Base-by-base conservation (phyloP, 2,329 filamentous ascomycete species). In the Corinectria fuckeliana region DNA sequence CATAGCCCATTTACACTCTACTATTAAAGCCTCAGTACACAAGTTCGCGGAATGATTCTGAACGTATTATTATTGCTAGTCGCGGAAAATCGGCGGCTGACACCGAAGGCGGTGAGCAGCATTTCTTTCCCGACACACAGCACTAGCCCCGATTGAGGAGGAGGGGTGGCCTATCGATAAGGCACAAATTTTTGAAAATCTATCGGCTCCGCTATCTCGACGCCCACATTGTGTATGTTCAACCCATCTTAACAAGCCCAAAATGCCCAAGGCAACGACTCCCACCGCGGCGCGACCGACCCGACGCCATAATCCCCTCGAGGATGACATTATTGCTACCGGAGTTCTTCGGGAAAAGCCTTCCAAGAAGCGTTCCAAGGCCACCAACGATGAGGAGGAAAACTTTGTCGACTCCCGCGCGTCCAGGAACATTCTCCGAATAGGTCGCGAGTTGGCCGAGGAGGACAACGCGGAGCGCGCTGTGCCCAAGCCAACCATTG, bases 251-350 rank as follows among this genome's bases (percentile, higher is more conserved):
- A 69, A 53, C 25, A 48, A 62, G 62, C 57, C 62, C 68, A 79
- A 66, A 60, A 96, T 97, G 93, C 92, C 93, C 34, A 96, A 96
- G 81, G 88, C 89, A 48, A 85, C 82, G 25, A 85, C 85, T 57
- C 82, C 86, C 16, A 83, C 81, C 66, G 82, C 81, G 58, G 79
- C 75, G 66, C 86, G 83, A 73, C 82, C 82, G 67, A 82, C 82
- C 61, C 87, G 89, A 71, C 88, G 91, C 65, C 94, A 97, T 79
- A 96, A 96, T 69, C 93, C 94, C 38, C 89, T 99, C 60, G 90
- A 94, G 70, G 91, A 96, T 72, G 95, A 98, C 71, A 83, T 98
- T 73, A 78, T 89, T 68, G 82, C 92, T 67, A 84, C 88, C 58
- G 83, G 89, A 61, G 81, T 88, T 66, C 75, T 94, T 71, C 87